Evolutionary conservation across 208 protist species (phyloP), one percentile per base, ranked within the genome.

Genomic region (Trypanosomatidae sp.): DNA sequence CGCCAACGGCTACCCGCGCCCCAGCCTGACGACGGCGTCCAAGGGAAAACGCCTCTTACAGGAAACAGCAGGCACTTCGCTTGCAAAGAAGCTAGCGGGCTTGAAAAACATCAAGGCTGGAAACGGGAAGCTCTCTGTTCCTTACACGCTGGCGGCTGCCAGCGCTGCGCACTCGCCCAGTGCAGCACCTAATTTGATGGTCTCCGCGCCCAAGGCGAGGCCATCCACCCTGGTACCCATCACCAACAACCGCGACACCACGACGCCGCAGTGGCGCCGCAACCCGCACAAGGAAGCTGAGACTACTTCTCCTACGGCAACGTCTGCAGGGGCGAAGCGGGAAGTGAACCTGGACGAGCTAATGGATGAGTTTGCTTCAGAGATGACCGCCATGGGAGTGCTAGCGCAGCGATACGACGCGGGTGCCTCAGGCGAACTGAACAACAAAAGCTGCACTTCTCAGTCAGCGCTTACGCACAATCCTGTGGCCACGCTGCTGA

Each of bases 301-400:
- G 10, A 41, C n/a, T 4, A 28, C 25, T 1, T 49, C 64, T 22
- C 66, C 71, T 13, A 46, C 49, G 47, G 52, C 50, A 36, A 19
- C 69, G 28, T 19, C 58, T 12, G 49, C 41, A 5, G 33, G 65
- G 58, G 56, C 66, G 25, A 77, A 81, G 55, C 56, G 65, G 25
- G 81, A 85, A 13, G 71, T 93, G 28, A 83, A 88, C 74, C 70
- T 95, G 33, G 88, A 95, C 75, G 68, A 80, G 33, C 79, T 95
- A 8, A 82, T 93, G 81, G 77, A 91, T 46, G 91, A 95, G 62
- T 91, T 93, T 69, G 83, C 88, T 9, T 76, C 74, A 13, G 91
- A 95, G 71, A 76, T 95, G 52, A 73, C 83, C n/a, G 72, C 80
- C 36, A 62, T 92, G 12, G 87, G 87, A 13, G 65, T 90, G 28